Evolutionary conservation across 2,329 filamentous ascomycete genomes (phyloP).

Genomic region (Colletotrichum eremochloae): DNA sequence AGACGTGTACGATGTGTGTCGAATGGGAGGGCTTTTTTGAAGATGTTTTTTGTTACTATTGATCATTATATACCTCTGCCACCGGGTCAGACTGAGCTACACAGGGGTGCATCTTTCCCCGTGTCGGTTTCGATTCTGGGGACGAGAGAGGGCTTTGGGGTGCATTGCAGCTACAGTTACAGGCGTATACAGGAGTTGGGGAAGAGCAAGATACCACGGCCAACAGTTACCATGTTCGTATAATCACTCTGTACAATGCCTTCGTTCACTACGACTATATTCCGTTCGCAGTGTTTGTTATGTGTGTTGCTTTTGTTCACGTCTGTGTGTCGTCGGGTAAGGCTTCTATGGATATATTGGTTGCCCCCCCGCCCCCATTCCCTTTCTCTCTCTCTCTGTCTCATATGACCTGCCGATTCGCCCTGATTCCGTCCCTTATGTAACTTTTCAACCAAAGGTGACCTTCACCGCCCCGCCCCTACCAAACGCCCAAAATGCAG

Average conservation of each 20-base stretch:
- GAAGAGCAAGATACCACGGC: conserved; percentile 40
- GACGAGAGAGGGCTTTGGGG: background rate
- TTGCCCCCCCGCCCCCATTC: background rate
- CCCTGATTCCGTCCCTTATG: conserved; percentile 3
- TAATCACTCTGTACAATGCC: conserved; percentile 13
- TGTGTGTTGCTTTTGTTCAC: background rate
- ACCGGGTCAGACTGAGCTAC: background rate
- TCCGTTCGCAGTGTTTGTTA: background rate
- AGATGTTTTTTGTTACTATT: background rate
- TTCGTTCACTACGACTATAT: conserved; percentile 3
- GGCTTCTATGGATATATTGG: conserved; percentile 36
- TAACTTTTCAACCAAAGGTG: conserved; percentile 7
- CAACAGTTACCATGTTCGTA: conserved; percentile 18
- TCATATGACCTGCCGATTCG: conserved; percentile 6
- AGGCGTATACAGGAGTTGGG: conserved; percentile 37
- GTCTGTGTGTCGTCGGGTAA: conserved; percentile 8
- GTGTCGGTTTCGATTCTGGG: background rate
- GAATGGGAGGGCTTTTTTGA: background rate
- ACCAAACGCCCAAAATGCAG: conserved; percentile 9
- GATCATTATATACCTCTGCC: background rate
- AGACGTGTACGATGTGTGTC: background rate
- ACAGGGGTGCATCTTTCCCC: background rate
- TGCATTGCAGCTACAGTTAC: conserved; percentile 7
- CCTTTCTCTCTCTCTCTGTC: too few relatives aligned
- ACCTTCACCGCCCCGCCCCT: background rate